Evolutionary conservation across 2,329 filamentous ascomycete genomes (phyloP).

Genomic region (Lecanosticta acicola): DNA sequence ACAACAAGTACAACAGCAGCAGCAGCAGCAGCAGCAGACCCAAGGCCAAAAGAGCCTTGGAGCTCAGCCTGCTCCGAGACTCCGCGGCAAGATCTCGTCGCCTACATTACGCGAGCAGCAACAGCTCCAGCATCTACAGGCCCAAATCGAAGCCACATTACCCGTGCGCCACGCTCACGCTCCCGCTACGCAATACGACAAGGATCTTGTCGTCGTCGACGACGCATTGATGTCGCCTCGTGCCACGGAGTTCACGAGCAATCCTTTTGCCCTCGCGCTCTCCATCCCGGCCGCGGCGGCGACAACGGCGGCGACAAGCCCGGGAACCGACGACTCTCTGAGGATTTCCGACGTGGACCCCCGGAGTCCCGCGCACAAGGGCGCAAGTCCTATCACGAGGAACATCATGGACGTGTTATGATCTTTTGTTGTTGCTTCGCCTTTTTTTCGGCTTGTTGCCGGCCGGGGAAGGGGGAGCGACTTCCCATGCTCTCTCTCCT

Average conservation of each 20-base stretch:
- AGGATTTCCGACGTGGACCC: conserved; percentile 53
- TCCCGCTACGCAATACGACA: background rate
- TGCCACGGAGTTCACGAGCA: conserved; percentile 65
- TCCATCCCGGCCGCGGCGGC: no score
- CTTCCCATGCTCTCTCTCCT: no score
- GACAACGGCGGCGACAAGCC: conserved; percentile 29
- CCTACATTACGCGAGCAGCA: conserved; percentile 32
- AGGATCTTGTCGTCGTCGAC: no score
- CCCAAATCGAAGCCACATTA: conserved; percentile 28
- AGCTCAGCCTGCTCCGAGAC: conserved; percentile 6
- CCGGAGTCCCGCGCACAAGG: conserved; percentile 67
- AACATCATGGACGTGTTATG: conserved; percentile 74
- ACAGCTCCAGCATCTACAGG: conserved; percentile 30
- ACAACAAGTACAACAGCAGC: conserved; percentile 1
- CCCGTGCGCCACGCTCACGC: conserved; percentile 9
- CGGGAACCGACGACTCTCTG: conserved; percentile 43
- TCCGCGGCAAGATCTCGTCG: conserved; percentile 31
- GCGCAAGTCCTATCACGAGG: conserved; percentile 67
- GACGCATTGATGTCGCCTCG: conserved; percentile 65
- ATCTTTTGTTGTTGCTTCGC: conserved; percentile 19
- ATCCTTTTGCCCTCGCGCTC: conserved; percentile 50
- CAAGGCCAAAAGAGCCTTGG: conserved; percentile 1
- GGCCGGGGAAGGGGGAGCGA: no score
- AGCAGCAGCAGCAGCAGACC: background rate
- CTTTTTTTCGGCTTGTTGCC: background rate